phyloP scores from a whole-genome alignment of 768 basidiomycete species.

The Boletellus ananiceps region DNA sequence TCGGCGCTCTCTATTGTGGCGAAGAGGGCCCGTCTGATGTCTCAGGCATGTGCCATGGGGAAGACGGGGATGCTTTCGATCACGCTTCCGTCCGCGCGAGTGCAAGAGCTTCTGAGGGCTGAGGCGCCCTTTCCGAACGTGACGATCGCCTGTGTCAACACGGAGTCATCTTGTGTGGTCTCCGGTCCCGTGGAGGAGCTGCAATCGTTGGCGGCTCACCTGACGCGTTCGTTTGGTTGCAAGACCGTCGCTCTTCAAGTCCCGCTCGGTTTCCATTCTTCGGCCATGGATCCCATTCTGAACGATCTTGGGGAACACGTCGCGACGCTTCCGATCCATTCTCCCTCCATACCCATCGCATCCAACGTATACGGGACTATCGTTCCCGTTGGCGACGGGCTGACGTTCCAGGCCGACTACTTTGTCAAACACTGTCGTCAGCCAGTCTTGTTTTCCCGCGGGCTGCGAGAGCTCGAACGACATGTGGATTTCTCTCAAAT shows the following conservation, averaged over 20 bases:
- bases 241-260: constrained; percentile 45
- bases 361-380: constrained; percentile 57
- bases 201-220: constrained; percentile 35
- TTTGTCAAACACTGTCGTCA: constrained; percentile 55
- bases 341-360: constrained; percentile 56
- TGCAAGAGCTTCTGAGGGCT: constrained; percentile 34
- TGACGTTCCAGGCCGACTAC: constrained; percentile 47
- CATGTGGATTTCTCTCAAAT: constrained; percentile 24
- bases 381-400: constrained; percentile 47
- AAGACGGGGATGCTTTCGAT: constrained; percentile 63
- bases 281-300: constrained; percentile 56
- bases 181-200: constrained; percentile 50
- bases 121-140: constrained; percentile 35
- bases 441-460: constrained; percentile 52
- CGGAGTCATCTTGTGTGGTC: constrained; percentile 51
- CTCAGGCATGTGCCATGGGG: constrained; percentile 39
- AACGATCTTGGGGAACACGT: constrained; percentile 44
- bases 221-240: constrained; percentile 35
- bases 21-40: constrained; percentile 53
- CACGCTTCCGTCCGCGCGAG: constrained; percentile 31
- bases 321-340: constrained; percentile 31
- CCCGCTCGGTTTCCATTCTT: constrained; percentile 63
- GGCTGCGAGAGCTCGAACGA: constrained; percentile 40
- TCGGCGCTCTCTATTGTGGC: constrained; percentile 58
- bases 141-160: constrained; percentile 60